Conservation (phyloP, 2,329 filamentous ascomycete genomes). For the Zymoseptoria crescenta region DNA sequence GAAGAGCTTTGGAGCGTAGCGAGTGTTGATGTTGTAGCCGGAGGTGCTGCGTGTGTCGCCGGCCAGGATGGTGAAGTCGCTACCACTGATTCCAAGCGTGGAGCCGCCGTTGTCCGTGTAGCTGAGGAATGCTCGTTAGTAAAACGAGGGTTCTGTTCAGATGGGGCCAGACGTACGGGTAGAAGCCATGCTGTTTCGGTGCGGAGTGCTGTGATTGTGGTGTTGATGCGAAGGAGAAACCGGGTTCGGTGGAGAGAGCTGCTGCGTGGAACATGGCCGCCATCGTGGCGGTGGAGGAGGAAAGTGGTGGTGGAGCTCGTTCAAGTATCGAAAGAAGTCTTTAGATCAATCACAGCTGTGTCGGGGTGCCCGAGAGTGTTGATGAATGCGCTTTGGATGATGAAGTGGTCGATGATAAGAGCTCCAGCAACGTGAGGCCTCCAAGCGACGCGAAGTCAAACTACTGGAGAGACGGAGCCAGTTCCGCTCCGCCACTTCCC, state of each 20-base stretch:
- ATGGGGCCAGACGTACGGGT: conserved; percentile 59
- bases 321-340: neutral
- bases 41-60: conserved; percentile 94
- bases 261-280: conserved; percentile 46
- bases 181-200: conserved; percentile 70
- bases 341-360: neutral
- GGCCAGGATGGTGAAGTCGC: conserved; percentile 91
- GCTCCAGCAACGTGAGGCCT: conserved; percentile 11
- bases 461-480: conserved; percentile 4
- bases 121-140: conserved; percentile 37
- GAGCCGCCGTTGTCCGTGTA: conserved; percentile 98
- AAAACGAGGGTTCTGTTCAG: neutral
- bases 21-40: conserved; percentile 98
- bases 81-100: conserved; percentile 87
- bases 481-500: neutral
- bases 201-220: conserved; percentile 36
- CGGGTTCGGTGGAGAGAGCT: conserved; percentile 45
- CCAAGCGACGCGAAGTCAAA: conserved; percentile 8
- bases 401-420: conserved; percentile 1
- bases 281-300: conserved; percentile 36
- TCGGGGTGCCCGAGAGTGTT: neutral
- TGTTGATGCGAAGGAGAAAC: conserved; percentile 52
- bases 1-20: conserved; percentile 92
- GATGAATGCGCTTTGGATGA: neutral
- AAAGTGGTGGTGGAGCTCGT: neutral